phyloP scores from a whole-genome alignment of 2,329 filamentous ascomycete species.

The Coniochaeta sp. region DNA sequence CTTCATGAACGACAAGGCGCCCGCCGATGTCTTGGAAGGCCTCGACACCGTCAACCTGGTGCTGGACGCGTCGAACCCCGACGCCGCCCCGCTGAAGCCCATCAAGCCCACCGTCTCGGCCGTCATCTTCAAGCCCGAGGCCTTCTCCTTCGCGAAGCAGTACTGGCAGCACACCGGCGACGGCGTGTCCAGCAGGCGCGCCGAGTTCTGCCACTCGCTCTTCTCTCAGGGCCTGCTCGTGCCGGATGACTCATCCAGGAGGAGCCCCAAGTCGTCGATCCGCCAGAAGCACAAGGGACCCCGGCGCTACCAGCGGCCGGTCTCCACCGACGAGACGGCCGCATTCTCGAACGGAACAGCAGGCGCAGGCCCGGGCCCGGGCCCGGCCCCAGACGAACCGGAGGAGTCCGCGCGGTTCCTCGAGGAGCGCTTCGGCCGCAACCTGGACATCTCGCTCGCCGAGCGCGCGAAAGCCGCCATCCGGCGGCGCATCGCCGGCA shows the following conservation, averaged over 20 bases:
- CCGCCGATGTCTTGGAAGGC: slow-evolving; percentile 38
- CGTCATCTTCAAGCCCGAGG: slow-evolving; percentile 62
- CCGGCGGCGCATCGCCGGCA: slow-evolving; percentile 79
- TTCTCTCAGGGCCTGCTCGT: slow-evolving; percentile 60
- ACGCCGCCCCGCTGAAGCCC: slow-evolving; percentile 42
- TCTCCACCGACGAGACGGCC: slow-evolving; percentile 30
- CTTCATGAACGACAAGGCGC: slow-evolving; percentile 60
- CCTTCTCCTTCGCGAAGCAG: slow-evolving; percentile 72
- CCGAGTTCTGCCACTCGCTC: slow-evolving; percentile 78
- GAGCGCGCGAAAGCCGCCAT: slow-evolving; percentile 81
- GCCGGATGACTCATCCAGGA: slow-evolving; percentile 12
- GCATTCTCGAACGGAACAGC: not conserved
- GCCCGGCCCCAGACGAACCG: slow-evolving; percentile 6
- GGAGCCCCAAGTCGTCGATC: slow-evolving; percentile 14
- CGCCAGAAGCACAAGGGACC: slow-evolving; percentile 57
- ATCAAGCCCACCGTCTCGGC: slow-evolving; percentile 57
- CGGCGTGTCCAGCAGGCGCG: slow-evolving; percentile 82
- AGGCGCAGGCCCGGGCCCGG: too few species aligned
- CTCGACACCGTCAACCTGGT: slow-evolving; percentile 56
- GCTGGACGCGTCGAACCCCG: slow-evolving; percentile 47
- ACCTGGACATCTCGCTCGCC: slow-evolving; percentile 73
- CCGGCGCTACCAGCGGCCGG: slow-evolving; percentile 64
- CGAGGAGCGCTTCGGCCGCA: slow-evolving; percentile 90
- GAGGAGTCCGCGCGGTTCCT: slow-evolving; percentile 72
- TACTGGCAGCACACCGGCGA: slow-evolving; percentile 98